Evolutionary conservation across 1,284 basidiomycete species (phyloP).

Genomic region (Moesziomyces sp.): DNA sequence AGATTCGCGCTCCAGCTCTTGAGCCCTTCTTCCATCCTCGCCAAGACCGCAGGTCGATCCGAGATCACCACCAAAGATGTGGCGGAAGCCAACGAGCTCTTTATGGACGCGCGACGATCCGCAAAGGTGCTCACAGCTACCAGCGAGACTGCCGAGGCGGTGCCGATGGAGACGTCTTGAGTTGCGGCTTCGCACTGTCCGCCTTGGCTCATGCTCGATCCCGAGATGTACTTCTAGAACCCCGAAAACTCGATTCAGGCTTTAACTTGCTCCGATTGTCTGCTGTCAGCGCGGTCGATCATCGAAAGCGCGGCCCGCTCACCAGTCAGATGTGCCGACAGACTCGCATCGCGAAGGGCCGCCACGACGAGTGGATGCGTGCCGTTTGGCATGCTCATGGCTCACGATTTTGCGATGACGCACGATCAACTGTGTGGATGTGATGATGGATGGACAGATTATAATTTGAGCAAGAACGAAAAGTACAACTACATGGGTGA

Average conservation of each 20-base stretch:
- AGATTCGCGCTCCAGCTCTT: constrained; percentile 93
- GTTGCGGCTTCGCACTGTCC: too few species aligned
- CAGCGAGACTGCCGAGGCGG: constrained; percentile 14
- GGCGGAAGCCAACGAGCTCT: constrained; percentile 83
- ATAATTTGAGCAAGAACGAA: not conserved
- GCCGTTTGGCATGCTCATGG: too few species aligned
- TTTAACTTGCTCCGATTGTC: too few species aligned
- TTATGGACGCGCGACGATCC: constrained; percentile 84
- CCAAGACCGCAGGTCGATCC: constrained; percentile 78
- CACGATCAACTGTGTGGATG: too few species aligned
- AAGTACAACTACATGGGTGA: constrained; percentile 31
- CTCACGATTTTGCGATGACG: too few species aligned
- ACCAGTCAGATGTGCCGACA: too few species aligned
- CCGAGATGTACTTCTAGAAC: constrained; percentile 29
- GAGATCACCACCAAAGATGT: constrained; percentile 89
- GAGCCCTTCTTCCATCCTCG: constrained; percentile 90
- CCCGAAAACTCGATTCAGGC: not conserved
- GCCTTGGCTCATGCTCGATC: not conserved
- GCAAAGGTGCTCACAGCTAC: constrained; percentile 42
- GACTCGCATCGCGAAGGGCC: too few species aligned
- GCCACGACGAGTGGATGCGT: too few species aligned
- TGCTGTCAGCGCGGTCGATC: too few species aligned
- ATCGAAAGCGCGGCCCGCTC: too few species aligned
- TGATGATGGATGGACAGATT: too few species aligned
- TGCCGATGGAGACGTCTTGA: constrained; percentile 51